Conservation (phyloP, 192 early-diverging fungal species). For the Mortierella antarctica region DNA sequence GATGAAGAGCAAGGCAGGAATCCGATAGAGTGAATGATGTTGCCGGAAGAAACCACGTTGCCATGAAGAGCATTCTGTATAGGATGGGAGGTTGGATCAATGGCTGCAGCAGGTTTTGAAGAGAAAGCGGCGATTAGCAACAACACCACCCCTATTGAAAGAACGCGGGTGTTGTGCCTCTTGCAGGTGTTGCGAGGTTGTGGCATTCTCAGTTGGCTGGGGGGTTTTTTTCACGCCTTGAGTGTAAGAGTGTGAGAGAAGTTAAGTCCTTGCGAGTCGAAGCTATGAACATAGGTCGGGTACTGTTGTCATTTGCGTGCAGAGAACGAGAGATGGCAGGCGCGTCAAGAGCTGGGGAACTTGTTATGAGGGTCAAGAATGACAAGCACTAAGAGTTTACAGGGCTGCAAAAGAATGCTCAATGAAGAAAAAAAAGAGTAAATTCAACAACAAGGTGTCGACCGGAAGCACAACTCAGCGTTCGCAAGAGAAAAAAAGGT, state of each 20-base stretch:
- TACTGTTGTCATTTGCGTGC: neutral
- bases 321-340: neutral
- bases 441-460: neutral
- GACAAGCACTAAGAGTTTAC: neutral
- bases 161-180: neutral
- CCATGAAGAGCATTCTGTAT: neutral
- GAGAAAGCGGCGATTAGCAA: neutral
- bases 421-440: neutral
- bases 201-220: neutral
- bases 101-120: neutral
- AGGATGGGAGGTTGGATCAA: neutral
- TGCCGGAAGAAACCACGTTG: neutral
- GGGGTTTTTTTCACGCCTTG: neutral
- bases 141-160: neutral
- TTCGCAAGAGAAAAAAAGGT: neutral
- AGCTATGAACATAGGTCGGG: neutral
- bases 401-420: neutral
- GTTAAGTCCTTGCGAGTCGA: too few relatives aligned
- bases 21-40: conserved; percentile 33
- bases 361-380: neutral
- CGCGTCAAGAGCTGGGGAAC: neutral
- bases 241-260: neutral
- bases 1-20: conserved; percentile 12
- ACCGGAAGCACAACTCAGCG: neutral
- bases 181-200: neutral